Percentiles rank a stretch among this genome's conserved stretches.
Evolutionary conservation across 1,284 basidiomycete genomes (phyloP).

Genomic region (Pterulicium gracile): DNA sequence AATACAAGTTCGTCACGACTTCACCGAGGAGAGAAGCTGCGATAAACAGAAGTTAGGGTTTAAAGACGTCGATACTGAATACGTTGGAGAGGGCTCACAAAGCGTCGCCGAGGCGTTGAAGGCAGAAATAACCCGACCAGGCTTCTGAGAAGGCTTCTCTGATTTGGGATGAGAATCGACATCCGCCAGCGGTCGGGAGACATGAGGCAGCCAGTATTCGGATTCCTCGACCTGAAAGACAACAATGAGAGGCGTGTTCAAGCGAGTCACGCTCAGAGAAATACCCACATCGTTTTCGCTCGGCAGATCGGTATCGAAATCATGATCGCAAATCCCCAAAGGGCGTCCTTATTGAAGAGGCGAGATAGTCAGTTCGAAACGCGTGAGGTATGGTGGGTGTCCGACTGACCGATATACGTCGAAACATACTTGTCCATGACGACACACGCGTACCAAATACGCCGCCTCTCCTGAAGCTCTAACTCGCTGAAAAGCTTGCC

Average conservation of each 20-base stretch:
- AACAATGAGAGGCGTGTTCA: constrained; percentile 1
- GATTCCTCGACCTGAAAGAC: constrained; percentile 44
- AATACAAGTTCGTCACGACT: constrained; percentile 68
- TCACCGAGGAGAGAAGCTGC: constrained; percentile 53
- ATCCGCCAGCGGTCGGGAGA: background rate
- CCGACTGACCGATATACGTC: constrained; percentile 62
- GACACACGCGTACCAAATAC: constrained; percentile 77
- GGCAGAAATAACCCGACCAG: constrained; percentile 54
- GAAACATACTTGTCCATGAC: constrained; percentile 76
- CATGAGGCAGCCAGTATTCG: constrained; percentile 35
- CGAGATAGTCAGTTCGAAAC: constrained; percentile 4
- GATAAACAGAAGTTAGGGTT: constrained; percentile 8
- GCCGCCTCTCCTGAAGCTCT: constrained; percentile 63
- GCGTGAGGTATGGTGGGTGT: constrained; percentile 5
- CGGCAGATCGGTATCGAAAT: constrained; percentile 72
- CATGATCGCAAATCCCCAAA: constrained; percentile 67
- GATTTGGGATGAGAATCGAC: no score
- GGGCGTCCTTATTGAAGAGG: constrained; percentile 41
- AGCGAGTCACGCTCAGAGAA: background rate
- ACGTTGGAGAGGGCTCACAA: constrained; percentile 32
- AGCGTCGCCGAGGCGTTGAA: constrained; percentile 69
- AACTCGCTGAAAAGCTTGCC: constrained; percentile 48
- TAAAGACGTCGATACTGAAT: constrained; percentile 1
- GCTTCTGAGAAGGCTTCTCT: no score
- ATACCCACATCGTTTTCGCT: constrained; percentile 46